Percentiles rank a stretch among this genome's conserved stretches.
phyloP scores from a whole-genome alignment of 2,329 filamentous ascomycete species.

The Trichoderma breve region DNA sequence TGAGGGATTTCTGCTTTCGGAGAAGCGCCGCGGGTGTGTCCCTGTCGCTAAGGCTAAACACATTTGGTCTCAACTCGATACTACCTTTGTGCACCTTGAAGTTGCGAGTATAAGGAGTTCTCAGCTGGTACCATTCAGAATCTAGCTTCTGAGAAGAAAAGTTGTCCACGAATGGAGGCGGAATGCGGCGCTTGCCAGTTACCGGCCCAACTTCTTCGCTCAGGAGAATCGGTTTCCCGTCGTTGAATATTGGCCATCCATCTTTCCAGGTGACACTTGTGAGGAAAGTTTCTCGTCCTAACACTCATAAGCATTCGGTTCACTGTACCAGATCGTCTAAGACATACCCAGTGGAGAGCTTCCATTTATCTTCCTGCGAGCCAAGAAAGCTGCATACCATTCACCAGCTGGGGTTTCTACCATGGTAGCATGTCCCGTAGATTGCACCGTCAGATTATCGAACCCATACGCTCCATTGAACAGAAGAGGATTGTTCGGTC shows the following conservation, averaged over 20 bases:
- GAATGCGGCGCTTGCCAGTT: background rate
- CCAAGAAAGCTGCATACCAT: background rate
- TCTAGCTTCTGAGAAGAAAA: background rate
- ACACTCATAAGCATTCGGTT: background rate
- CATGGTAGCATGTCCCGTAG: background rate
- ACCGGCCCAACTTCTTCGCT: background rate
- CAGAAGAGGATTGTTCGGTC: background rate
- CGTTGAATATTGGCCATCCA: background rate
- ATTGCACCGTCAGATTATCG: background rate
- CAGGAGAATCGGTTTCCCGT: background rate
- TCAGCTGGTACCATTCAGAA: background rate
- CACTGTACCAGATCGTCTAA: fast-evolving
- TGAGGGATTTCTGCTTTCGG: background rate
- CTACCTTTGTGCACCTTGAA: background rate
- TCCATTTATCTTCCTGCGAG: background rate
- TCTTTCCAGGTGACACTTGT: background rate
- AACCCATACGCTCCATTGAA: background rate
- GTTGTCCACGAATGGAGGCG: background rate
- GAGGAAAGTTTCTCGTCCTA: background rate
- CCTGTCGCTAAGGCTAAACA: background rate
- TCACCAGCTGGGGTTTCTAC: background rate
- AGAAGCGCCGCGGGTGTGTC: background rate
- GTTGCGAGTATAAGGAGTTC: background rate
- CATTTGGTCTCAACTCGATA: background rate
- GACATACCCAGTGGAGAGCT: background rate